A percentile compares a stretch with the other conserved stretches of the same genome.
Evolutionary conservation across 176 grass and related monocot genomes (phyloP).

Genomic region (Rhynchospora pubera): DNA sequence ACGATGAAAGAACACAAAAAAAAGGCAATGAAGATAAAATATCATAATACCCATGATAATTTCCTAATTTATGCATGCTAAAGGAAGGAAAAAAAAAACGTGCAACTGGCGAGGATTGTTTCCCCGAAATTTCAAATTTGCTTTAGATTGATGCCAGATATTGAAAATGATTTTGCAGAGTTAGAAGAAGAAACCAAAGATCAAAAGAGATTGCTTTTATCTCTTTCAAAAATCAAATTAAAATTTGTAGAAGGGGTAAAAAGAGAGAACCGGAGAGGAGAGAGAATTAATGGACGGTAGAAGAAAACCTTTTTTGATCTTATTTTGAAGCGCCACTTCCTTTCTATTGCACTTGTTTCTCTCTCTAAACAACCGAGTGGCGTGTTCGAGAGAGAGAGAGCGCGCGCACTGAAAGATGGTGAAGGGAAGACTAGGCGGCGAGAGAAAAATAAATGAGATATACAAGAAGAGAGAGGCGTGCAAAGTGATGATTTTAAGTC

Average conservation of each 20-base stretch:
- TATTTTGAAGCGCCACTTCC: conserved; percentile 20
- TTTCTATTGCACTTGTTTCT: not conserved
- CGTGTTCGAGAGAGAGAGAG: conserved; percentile 24
- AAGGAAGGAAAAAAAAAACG: conserved; percentile 5
- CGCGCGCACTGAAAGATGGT: conserved; percentile 55
- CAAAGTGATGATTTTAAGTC: not conserved
- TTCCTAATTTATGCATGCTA: not conserved
- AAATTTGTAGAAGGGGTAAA: not conserved
- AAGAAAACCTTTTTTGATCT: conserved; percentile 29
- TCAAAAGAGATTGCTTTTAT: not conserved
- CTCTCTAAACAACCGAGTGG: not conserved
- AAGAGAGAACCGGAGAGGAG: not conserved
- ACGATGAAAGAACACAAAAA: not conserved
- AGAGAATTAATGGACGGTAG: not conserved
- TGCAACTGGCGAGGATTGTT: not conserved
- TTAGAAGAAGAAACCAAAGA: not conserved
- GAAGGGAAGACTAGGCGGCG: conserved; percentile 36
- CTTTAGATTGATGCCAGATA: not conserved
- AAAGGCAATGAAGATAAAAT: not conserved
- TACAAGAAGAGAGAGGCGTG: conserved; percentile 26
- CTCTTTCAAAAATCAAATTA: not conserved
- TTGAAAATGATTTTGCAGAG: not conserved
- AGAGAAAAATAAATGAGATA: conserved; percentile 30
- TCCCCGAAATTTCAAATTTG: conserved; percentile 7
- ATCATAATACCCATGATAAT: not conserved